phyloP scores from a whole-genome alignment of 177 flowering plant genomes.

The Vitis hybrid region DNA sequence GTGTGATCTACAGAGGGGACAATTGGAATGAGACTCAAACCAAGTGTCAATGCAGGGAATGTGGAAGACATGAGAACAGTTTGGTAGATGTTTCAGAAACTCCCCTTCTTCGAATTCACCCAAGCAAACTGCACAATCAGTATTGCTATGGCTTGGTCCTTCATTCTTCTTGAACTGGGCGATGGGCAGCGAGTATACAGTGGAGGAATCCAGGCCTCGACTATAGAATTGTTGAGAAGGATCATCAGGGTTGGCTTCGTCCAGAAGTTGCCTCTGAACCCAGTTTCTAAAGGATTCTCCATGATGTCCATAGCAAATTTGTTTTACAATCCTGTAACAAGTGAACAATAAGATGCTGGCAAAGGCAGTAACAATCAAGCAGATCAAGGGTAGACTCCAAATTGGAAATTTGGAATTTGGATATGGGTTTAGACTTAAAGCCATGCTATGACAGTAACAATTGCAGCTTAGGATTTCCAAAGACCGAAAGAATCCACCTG shows the following conservation, averaged over 20 bases:
- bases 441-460: constrained; percentile 14
- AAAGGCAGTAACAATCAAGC: constrained; percentile 25
- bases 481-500: no score
- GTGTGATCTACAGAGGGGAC: constrained; percentile 33
- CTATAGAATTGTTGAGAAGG: constrained; percentile 32
- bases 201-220: constrained; percentile 31
- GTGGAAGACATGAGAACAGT: constrained; percentile 48
- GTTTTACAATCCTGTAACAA: constrained; percentile 27
- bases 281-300: constrained; percentile 11
- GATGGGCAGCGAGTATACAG: constrained; percentile 32
- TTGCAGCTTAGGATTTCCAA: no score
- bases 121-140: constrained; percentile 51
- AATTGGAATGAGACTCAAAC: constrained; percentile 34
- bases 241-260: constrained; percentile 26
- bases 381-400: constrained; percentile 23
- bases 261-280: constrained; percentile 19
- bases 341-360: constrained; percentile 26
- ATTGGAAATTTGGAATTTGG: constrained; percentile 1
- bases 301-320: constrained; percentile 9
- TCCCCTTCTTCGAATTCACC: constrained; percentile 57
- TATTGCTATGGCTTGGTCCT: not conserved
- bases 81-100: constrained; percentile 42
- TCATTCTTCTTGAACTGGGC: constrained; percentile 38
- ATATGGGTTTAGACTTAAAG: constrained; percentile 12
- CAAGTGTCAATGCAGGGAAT: constrained; percentile 42